Conservation (phyloP, 495 filamentous ascomycete species). For the Penicillium bovifimosum region DNA sequence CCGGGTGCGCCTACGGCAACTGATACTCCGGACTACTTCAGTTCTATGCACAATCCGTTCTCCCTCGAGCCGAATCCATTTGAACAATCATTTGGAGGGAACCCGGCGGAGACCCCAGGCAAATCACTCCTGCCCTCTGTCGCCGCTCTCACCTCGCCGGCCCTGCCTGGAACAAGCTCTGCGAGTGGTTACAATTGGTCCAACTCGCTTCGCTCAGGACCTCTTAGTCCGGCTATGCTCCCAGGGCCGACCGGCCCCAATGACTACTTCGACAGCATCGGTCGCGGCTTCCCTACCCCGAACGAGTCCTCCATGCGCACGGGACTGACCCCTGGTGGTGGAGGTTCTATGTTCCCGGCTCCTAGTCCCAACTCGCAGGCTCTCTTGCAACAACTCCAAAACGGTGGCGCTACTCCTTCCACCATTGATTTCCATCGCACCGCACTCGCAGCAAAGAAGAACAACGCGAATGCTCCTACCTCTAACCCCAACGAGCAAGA, state of each 20-base stretch:
- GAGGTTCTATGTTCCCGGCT: conserved; percentile 95
- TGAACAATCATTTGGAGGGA: conserved; percentile 79
- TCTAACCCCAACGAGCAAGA: conserved; percentile 48
- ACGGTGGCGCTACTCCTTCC: conserved; percentile 77
- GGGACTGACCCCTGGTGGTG: conserved; percentile 89
- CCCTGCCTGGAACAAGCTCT: conserved; percentile 63
- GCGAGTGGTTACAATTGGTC: conserved; percentile 70
- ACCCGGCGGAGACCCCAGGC: conserved; percentile 69
- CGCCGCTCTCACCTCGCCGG: conserved; percentile 86
- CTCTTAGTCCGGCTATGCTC: conserved; percentile 95
- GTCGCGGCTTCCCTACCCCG: conserved; percentile 86
- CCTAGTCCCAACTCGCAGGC: conserved; percentile 83
- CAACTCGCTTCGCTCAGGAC: conserved; percentile 83
- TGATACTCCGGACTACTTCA: conserved; percentile 76
- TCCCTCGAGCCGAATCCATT: conserved; percentile 92
- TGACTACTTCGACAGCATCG: conserved; percentile 78
- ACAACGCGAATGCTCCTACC: conserved; percentile 43
- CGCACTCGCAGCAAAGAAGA: conserved; percentile 74
- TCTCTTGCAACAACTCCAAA: conserved; percentile 70
- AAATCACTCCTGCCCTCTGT: conserved; percentile 88
- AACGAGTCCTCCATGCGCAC: conserved; percentile 94
- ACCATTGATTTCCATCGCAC: conserved; percentile 94
- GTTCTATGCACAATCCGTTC: conserved; percentile 56
- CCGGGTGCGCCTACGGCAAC: conserved; percentile 52
- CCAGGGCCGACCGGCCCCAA: conserved; percentile 71